Percentiles rank a stretch among this genome's conserved stretches.
Conservation (phyloP, 179 eudicot species). For the Silene vulgaris region DNA sequence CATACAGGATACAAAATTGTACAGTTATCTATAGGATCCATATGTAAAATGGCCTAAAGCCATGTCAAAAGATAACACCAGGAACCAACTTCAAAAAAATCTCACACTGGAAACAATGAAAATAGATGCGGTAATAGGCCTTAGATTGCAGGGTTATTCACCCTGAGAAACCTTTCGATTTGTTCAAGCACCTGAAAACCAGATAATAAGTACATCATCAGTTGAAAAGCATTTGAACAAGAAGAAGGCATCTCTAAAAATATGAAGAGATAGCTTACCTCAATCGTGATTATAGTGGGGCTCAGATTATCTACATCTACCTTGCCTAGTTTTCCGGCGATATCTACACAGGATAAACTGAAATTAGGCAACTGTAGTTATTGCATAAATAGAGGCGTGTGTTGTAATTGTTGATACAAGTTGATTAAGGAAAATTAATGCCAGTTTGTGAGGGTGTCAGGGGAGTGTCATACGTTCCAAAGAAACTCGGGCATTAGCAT, state of each 20-base stretch:
- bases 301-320: constrained; percentile 55
- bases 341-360: constrained; percentile 34
- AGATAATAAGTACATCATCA: background rate
- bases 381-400: background rate
- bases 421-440: background rate
- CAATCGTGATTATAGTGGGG: constrained; percentile 59
- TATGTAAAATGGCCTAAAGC: background rate
- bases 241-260: background rate
- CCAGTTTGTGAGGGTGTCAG: background rate
- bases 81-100: background rate
- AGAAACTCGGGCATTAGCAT: constrained; percentile 68
- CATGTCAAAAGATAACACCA: background rate
- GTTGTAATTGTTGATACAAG: background rate
- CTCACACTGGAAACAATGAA: background rate
- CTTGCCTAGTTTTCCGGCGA: constrained; percentile 62
- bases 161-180: constrained; percentile 47
- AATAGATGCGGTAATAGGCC: background rate
- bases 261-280: constrained; percentile 36
- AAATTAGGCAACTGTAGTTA: constrained; percentile 2
- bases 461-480: constrained; percentile 53
- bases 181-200: constrained; percentile 53
- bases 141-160: constrained; percentile 23
- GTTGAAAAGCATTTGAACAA: background rate
- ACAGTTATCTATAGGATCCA: background rate
- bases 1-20: background rate